A percentile compares a stretch with the other conserved stretches of the same genome.
These are phyloP conservation scores for Dictyostelium purpureum DNA, from an alignment of 78 protist species.

Conservation along the genomic window DNA sequence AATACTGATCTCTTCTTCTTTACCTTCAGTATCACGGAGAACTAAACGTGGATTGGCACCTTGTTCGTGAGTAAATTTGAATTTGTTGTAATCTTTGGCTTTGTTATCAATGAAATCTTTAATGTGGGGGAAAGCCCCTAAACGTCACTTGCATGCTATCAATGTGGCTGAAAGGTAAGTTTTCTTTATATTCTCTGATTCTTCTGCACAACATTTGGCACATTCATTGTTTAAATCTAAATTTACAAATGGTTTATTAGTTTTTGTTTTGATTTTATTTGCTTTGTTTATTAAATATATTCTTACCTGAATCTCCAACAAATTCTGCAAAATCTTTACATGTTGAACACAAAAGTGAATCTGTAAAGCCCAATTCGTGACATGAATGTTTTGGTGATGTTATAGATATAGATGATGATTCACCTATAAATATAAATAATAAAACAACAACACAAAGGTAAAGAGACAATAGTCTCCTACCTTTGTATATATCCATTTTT, in stretches of 20 bases:
- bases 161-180: constrained; percentile 1
- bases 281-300: not conserved
- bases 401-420: too few species aligned
- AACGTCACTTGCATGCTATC: constrained; percentile 40
- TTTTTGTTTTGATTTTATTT: too few species aligned
- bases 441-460: too few species aligned
- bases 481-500: too few species aligned
- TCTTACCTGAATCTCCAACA: constrained; percentile 48
- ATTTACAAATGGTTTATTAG: not conserved
- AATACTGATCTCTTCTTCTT: constrained; percentile 33
- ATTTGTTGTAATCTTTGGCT: not conserved
- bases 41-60: constrained; percentile 41
- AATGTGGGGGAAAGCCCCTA: constrained; percentile 47
- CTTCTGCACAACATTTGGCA: constrained; percentile 58
- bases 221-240: constrained; percentile 24
- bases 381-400: not conserved
- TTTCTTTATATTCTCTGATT: constrained; percentile 26
- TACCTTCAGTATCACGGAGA: constrained; percentile 37
- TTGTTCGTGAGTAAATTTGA: constrained; percentile 15
- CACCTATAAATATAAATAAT: too few species aligned
- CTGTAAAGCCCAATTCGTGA: constrained; percentile 67
- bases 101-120: constrained; percentile 70
- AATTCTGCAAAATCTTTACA: constrained; percentile 59
- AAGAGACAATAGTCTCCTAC: too few species aligned
- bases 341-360: constrained; percentile 62